Evolutionary conservation across 331 rosid species (phyloP).

Genomic region (Dryas integrifolia): DNA sequence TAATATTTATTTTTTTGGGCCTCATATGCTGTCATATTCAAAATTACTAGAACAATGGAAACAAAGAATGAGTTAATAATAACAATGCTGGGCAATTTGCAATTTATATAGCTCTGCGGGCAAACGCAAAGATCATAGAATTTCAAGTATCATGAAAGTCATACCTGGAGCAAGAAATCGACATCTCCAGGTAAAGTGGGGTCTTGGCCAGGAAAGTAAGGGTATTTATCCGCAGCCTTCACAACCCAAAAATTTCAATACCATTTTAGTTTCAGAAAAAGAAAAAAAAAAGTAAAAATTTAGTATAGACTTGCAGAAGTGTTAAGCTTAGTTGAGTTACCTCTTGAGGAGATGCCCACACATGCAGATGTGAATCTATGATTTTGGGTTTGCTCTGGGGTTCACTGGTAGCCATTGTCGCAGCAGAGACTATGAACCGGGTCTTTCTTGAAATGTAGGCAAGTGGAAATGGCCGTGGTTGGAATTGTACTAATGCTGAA

Average conservation of each 20-base stretch:
- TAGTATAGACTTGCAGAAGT: background rate
- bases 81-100: no score
- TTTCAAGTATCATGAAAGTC: background rate
- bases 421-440: conserved; percentile 13
- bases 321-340: conserved; percentile 21
- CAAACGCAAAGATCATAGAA: no score
- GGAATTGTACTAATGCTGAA: conserved; percentile 13
- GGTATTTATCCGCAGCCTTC: conserved; percentile 66
- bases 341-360: conserved; percentile 85
- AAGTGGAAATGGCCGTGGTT: background rate
- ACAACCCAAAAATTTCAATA: background rate
- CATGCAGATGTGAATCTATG: conserved; percentile 86
- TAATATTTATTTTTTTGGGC: no score
- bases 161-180: conserved; percentile 72
- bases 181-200: conserved; percentile 67
- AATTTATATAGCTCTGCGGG: no score
- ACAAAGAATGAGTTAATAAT: no score
- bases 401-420: conserved; percentile 40
- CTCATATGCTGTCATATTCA: no score
- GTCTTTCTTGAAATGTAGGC: conserved; percentile 23
- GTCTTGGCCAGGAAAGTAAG: conserved; percentile 76
- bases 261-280: background rate
- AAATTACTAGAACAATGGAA: background rate
- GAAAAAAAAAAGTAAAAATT: background rate
- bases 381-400: conserved; percentile 28